phyloP scores from a whole-genome alignment of 2,329 filamentous ascomycete genomes.

The Botryotinia globosa region DNA sequence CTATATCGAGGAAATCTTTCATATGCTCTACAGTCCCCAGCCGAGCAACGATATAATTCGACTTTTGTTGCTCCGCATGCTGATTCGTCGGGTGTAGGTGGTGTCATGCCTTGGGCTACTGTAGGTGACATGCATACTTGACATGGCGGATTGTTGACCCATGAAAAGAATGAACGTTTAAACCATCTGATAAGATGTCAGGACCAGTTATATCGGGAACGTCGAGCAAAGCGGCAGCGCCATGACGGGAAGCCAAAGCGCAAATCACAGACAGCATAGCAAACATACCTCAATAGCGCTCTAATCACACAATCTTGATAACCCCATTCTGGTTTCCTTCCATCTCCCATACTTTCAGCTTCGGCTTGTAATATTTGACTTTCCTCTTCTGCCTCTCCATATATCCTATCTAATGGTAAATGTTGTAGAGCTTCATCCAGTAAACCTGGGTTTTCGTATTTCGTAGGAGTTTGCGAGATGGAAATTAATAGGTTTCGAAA shows the following conservation, averaged over 20 bases:
- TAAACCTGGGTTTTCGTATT: constrained; percentile 94
- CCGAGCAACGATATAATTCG: constrained; percentile 86
- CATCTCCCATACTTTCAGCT: constrained; percentile 81
- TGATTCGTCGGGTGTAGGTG: constrained; percentile 82
- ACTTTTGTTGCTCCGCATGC: constrained; percentile 84
- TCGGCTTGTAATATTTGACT: constrained; percentile 82
- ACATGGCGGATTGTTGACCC: constrained; percentile 94
- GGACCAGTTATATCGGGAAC: constrained; percentile 13
- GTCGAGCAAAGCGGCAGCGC: neutral
- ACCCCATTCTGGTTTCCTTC: constrained; percentile 82
- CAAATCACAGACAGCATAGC: constrained; percentile 18
- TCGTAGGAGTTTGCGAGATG: constrained; percentile 81
- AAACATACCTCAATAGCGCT: constrained; percentile 71
- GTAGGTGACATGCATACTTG: constrained; percentile 79
- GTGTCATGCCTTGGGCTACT: constrained; percentile 76
- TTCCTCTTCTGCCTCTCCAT: constrained; percentile 91
- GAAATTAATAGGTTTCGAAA: constrained; percentile 82
- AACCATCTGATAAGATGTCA: constrained; percentile 71
- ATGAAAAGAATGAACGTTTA: constrained; percentile 89
- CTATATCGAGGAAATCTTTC: constrained; percentile 93
- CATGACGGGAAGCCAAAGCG: neutral
- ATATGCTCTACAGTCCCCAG: constrained; percentile 68
- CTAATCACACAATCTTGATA: constrained; percentile 96
- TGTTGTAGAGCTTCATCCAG: constrained; percentile 86
- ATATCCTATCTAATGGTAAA: constrained; percentile 87